Evolutionary conservation across 768 basidiomycete genomes (phyloP), one percentile per base, ranked within the genome.

Genomic region (Macrolepiota albuminosa): DNA sequence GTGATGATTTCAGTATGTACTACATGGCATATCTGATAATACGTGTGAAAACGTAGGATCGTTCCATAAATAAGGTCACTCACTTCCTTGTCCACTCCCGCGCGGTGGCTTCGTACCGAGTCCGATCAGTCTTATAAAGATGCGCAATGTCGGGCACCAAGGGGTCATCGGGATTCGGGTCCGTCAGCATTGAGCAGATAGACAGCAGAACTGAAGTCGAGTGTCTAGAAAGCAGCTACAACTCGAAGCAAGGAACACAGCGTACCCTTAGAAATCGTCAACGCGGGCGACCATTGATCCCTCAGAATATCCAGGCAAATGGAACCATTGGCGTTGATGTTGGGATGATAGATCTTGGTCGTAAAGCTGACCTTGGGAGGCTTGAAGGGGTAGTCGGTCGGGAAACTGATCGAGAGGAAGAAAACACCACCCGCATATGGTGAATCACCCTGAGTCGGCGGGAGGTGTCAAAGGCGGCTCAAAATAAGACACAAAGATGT

Each of bases 11-110:
- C 59, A 48, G 34, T 43, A 43, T 37, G 31, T 68, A 65, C 73
- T 83, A 85, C 84, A 85, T 84, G 63, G 84, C 78, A 72, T 79
- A 77, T 68, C 78, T 78, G 54, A 49, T 52, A 54, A 66, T 63
- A 49, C 48, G 42, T 11, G 21, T 54, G 40, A 54, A 46, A 37
- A 47, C 24, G 14, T 13, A 9, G 24, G 21, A 46, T 33, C 66
- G 31, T 63, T 60, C 31, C 5, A 26, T 48, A 51, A 31, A 45
- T 21, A 11, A 37, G 42, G 40, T 8, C 21, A 78, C 91, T 67
- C 71, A 98, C 95, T 98, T 98, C 86, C 96, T 89, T 75, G 96
- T 96, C 96, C 96, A 99, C 82, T 99, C 97, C 78, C 95, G 83
- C 31, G 97, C 97, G 37, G 94, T 98, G 61, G 95, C 91, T 77